Evolutionary conservation across 306 rosid species (phyloP).

Genomic region (Pterocarpus macrocarpus): DNA sequence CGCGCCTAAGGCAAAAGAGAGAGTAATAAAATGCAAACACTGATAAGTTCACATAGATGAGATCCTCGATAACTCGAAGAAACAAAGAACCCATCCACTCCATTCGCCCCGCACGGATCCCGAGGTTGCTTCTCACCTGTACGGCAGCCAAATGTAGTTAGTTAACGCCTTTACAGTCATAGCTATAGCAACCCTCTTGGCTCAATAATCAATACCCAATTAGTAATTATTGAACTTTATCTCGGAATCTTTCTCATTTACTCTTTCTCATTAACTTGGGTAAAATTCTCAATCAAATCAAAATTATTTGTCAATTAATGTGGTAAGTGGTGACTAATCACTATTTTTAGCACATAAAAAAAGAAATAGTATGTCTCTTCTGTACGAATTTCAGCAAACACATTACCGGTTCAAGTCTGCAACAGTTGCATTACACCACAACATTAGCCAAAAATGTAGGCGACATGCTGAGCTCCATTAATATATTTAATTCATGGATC

Average conservation of each 20-base stretch:
- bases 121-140: conserved; percentile 24
- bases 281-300: background rate
- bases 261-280: background rate
- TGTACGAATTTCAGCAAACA: background rate
- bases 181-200: background rate
- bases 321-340: background rate
- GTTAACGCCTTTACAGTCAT: too few relatives aligned
- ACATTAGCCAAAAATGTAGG: background rate
- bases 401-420: background rate
- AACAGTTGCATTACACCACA: background rate
- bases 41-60: background rate
- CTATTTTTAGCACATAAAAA: background rate
- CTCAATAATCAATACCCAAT: background rate
- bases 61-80: too few relatives aligned
- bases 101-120: background rate
- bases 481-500: background rate
- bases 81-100: too few relatives aligned
- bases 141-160: conserved; percentile 8
- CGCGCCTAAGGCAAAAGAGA: background rate
- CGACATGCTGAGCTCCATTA: background rate
- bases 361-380: background rate
- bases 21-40: background rate
- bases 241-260: background rate
- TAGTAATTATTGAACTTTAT: background rate
- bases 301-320: background rate